phyloP scores from a whole-genome alignment of 1,139 yeast species.

The Yamadazyma spencermartinsiae region DNA sequence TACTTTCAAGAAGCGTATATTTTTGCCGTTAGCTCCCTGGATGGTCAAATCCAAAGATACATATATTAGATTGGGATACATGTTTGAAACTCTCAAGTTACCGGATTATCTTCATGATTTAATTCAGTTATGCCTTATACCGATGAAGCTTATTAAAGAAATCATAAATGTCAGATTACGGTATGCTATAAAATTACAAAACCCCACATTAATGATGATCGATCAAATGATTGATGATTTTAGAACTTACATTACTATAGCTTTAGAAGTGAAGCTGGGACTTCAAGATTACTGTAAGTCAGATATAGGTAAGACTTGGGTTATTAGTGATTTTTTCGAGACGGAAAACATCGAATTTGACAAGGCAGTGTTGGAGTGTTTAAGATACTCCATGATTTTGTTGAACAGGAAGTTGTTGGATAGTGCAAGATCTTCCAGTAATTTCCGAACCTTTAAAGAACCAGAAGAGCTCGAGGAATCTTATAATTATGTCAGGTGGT shows the following conservation, averaged over 20 bases:
- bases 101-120: slow-evolving; percentile 75
- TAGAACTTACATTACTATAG: slow-evolving; percentile 71
- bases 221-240: slow-evolving; percentile 93
- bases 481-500: slow-evolving; percentile 71
- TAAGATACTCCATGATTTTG: slow-evolving; percentile 68
- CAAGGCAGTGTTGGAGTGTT: slow-evolving; percentile 69
- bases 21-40: slow-evolving; percentile 65
- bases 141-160: slow-evolving; percentile 79
- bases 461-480: slow-evolving; percentile 85
- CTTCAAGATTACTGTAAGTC: slow-evolving; percentile 67
- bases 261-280: slow-evolving; percentile 73
- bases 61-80: slow-evolving; percentile 59
- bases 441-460: slow-evolving; percentile 84
- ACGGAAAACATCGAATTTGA: slow-evolving; percentile 60
- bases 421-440: slow-evolving; percentile 61
- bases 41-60: slow-evolving; percentile 77
- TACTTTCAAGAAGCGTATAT: slow-evolving; percentile 62
- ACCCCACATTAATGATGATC: slow-evolving; percentile 94
- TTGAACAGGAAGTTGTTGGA: slow-evolving; percentile 77
- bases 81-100: slow-evolving; percentile 67
- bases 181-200: slow-evolving; percentile 76
- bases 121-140: slow-evolving; percentile 69
- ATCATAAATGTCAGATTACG: slow-evolving; percentile 71
- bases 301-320: slow-evolving; percentile 66
- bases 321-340: slow-evolving; percentile 66